Evolutionary conservation across 768 basidiomycete genomes (phyloP), one percentile per base, ranked within the genome.

Genomic region (Leucocoprinus leucothites): DNA sequence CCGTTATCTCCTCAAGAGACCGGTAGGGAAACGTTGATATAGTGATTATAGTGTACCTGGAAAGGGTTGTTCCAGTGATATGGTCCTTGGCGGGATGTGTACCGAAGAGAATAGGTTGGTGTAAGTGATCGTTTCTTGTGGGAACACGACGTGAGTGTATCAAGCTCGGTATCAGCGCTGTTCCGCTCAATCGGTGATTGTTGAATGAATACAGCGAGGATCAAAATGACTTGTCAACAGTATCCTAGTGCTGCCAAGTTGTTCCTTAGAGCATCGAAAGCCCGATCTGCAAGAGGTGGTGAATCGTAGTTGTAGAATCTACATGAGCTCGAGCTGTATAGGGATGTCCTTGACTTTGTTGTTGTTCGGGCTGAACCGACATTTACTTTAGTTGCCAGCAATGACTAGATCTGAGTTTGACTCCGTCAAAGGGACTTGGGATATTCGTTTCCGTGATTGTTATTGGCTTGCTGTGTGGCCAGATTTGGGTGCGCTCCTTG

Each of bases 381-480:
- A 5, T 26, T 46, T 22, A 25, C 24, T 31, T 24, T 48, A 34
- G 48, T 52, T 52, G 28, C 42, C 19, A 43, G 16, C 22, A 16
- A 51, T 52, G 51, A 52, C 51, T 43, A 43, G 53, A 55, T 55
- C 53, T 55, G 53, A 55, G 26, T 55, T 55, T 9, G 28, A 22
- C 8, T 14, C 35, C 36, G 9, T 26, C 36, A 28, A 24, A 41
- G n/a, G 25, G 47, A 48, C 25, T 53, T 41, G 16, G 21, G n/a
- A 13, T 7, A 46, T 26, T 46, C 3, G 24, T 25, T 46, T 46
- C 25, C 24, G 45, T 16, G 16, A 46, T 44, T 16, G 18, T 38
- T 38, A 24, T 16, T 24, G 45, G 21, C 14, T 19, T 36, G n/a
- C 14, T 28, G 46, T 55, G 21, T 41, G 25, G 46, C 45, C 41